These are phyloP conservation scores for Jacaranda mimosifolia DNA, from an alignment of 257 asterid species.

Conservation along the genomic window DNA sequence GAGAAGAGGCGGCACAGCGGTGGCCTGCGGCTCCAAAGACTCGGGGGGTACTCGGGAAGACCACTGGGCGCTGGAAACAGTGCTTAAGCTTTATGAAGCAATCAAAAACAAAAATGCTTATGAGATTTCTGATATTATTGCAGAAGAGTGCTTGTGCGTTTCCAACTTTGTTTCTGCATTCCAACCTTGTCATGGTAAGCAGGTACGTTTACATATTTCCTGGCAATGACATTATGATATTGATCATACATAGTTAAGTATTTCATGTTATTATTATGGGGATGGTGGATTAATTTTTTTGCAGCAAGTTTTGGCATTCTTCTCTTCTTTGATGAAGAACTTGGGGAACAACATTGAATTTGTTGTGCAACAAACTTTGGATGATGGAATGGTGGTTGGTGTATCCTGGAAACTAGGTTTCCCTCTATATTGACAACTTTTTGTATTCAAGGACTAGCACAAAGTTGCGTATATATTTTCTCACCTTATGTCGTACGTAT, in stretches of 20 bases:
- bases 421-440: not conserved
- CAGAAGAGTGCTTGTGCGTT: conserved; percentile 74
- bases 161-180: conserved; percentile 60
- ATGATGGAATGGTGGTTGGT: conserved; percentile 67
- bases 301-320: conserved; percentile 79
- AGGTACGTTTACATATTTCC: conserved; percentile 45
- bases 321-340: conserved; percentile 52
- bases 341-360: conserved; percentile 64
- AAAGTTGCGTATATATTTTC: not conserved
- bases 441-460: not conserved
- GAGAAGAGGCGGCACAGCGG: conserved; percentile 28
- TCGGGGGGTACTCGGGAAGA: conserved; percentile 41
- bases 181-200: conserved; percentile 70
- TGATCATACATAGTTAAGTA: no score
- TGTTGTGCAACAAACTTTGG: conserved; percentile 59
- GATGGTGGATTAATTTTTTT: not conserved
- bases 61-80: conserved; percentile 63
- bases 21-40: conserved; percentile 35
- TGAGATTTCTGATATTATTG: conserved; percentile 63
- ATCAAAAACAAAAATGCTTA: conserved; percentile 53
- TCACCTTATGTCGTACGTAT: not conserved
- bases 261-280: not conserved
- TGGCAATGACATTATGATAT: no score
- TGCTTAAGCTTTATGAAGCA: conserved; percentile 69
- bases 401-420: conserved; percentile 79